Base-by-base conservation (phyloP, 495 filamentous ascomycete genomes). In the Emericellopsis terricola region DNA sequence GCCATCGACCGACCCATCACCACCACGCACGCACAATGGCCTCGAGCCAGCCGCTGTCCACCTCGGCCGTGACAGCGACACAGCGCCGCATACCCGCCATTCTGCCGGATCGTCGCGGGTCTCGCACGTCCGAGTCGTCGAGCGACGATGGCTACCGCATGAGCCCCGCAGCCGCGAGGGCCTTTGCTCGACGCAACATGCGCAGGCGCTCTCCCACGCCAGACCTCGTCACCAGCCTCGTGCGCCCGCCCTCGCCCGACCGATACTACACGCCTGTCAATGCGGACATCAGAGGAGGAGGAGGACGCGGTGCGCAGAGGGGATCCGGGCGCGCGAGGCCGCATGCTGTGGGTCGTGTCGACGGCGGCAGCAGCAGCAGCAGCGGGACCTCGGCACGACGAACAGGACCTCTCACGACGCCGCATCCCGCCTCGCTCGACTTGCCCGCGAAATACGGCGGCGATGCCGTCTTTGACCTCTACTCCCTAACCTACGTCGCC, bases 401-500 rank as follows among this genome's bases (percentile, higher is more conserved):
- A n/a, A n/a, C 31, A 13, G 31, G 31, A 0, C 31, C 33, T 4
- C 33, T 17, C 6, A 15, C 27, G 8, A 23, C 21, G 23, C 33
- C 33, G 13, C 33, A 35, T 13, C 33, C 19, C 6, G 24, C 33
- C 7, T 35, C 33, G 8, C 23, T 35, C 5, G 33, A 35, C 14
- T 26, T 35, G 7, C 33, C 33, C 2, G 13, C 15, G 10, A 20
- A 23, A 20, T 35, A 35, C 23, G 33, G 33, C 33, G 24, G 33
- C 33, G 24, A 35, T 17, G 19, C 19, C 33, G 29, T 37, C 34
- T 16, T 62, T 28, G 78, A 86, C 45, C 51, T 81, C 23, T 63
- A 74, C 36, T 49, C 60, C 18, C 60, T 86, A 31, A 76, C 79
- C 29, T 78, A 81, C 50, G 62, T 76, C 34, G 61, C 58, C 21